These are phyloP conservation scores for Globisporangium ultimum DNA, from an alignment of 352 stramenopile species.

Conservation along the genomic window DNA sequence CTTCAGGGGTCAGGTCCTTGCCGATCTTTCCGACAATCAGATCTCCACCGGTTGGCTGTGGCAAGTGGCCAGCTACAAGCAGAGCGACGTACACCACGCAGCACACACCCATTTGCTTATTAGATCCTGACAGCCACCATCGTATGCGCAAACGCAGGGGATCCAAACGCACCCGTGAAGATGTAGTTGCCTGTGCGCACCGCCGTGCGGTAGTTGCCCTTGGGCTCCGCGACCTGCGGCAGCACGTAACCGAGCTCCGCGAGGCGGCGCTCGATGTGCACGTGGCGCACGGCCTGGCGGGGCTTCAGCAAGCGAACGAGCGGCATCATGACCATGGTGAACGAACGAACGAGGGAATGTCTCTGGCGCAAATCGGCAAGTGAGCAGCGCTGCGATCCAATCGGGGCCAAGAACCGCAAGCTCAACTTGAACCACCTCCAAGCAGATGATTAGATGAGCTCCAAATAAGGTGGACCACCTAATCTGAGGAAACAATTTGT, in stretches of 20 bases:
- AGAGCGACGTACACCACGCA: neutral
- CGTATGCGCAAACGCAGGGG: neutral
- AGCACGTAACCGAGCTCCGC: slow-evolving; percentile 16
- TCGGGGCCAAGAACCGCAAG: neutral
- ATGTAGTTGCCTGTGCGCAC: slow-evolving; percentile 75
- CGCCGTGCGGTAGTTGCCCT: slow-evolving; percentile 89
- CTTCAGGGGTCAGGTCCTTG: slow-evolving; percentile 69
- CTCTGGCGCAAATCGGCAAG: slow-evolving; percentile 5
- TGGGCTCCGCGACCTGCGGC: slow-evolving; percentile 15
- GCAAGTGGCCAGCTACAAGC: slow-evolving; percentile 60
- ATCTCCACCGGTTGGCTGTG: slow-evolving; percentile 36
- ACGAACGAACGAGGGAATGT: neutral
- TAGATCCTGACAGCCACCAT: too few relatives aligned
- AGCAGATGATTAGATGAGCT: neutral
- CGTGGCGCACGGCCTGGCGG: slow-evolving; percentile 27
- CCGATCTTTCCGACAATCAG: slow-evolving; percentile 84
- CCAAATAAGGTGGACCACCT: too few relatives aligned
- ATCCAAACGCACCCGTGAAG: slow-evolving; percentile 44
- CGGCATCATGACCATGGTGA: slow-evolving; percentile 25
- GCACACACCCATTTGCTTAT: too few relatives aligned
- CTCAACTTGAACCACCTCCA: slow-evolving; percentile 7
- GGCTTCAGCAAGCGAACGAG: slow-evolving; percentile 23
- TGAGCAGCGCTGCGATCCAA: slow-evolving; percentile 3
- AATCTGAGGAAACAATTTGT: too few relatives aligned
- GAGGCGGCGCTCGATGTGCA: slow-evolving; percentile 83